Evolutionary conservation across 176 grass and related monocot species (phyloP).

Genomic region (Triticum aestivum): IWGSC_CS_RefSeq_v2.1 NC_057811.1:330506243-330506742

Average conservation of each 20-base stretch:
- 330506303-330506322: neutral
- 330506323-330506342: neutral
- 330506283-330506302: neutral
- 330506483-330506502: neutral
- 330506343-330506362: neutral
- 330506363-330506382: neutral
- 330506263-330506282: constrained; percentile 25
- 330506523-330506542: neutral
- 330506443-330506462: no score
- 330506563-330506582: constrained; percentile 8
- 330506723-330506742: neutral
- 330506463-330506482: no score
- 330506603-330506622: neutral
- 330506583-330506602: neutral
- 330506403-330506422: neutral
- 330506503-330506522: neutral
- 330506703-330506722: neutral
- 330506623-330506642: neutral
- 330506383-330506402: neutral
- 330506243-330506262: neutral
- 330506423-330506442: no score
- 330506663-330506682: neutral
- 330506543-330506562: neutral
- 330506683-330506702: neutral
- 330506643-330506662: neutral